A percentile compares a stretch with the other conserved stretches of the same genome.
These are phyloP conservation scores for Bauhinia variegata DNA, from an alignment of 306 rosid genomes.

Conservation along the genomic window DNA sequence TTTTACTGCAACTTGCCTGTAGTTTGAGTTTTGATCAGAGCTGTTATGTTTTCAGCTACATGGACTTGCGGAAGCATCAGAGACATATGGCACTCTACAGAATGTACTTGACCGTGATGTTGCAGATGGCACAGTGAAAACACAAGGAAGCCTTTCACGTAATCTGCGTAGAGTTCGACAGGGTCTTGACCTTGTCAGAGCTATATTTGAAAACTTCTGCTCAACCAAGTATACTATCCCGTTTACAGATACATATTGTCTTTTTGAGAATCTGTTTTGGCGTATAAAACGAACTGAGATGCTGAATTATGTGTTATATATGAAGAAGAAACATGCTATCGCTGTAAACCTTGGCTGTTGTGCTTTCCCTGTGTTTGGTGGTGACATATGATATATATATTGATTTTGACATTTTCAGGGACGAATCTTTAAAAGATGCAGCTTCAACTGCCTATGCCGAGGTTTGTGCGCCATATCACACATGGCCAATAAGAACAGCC, in stretches of 20 bases:
- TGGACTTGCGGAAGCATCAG: slow-evolving; percentile 76
- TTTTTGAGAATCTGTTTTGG: neutral
- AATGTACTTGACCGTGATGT: slow-evolving; percentile 62
- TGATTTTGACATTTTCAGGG: slow-evolving; percentile 53
- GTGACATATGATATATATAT: slow-evolving; percentile 25
- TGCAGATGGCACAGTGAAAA: slow-evolving; percentile 61
- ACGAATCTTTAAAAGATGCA: slow-evolving; percentile 59
- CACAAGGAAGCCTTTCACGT: slow-evolving; percentile 80
- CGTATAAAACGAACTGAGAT: neutral
- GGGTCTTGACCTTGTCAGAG: slow-evolving; percentile 93
- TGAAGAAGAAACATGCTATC: neutral
- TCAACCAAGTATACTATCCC: slow-evolving; percentile 56
- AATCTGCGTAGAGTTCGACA: slow-evolving; percentile 91
- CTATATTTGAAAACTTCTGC: slow-evolving; percentile 68
- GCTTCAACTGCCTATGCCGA: slow-evolving; percentile 84
- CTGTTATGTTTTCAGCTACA: slow-evolving; percentile 56
- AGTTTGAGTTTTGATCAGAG: neutral
- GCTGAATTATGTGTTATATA: slow-evolving; percentile 3
- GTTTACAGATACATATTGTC: neutral
- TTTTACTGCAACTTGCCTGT: neutral
- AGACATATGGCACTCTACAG: slow-evolving; percentile 48
- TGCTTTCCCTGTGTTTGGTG: slow-evolving; percentile 11
- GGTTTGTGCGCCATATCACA: slow-evolving; percentile 88
- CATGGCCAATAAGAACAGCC: slow-evolving; percentile 89
- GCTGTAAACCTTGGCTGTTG: neutral